phyloP scores from a whole-genome alignment of 768 basidiomycete species.

The Mycena chlorophos region DNA sequence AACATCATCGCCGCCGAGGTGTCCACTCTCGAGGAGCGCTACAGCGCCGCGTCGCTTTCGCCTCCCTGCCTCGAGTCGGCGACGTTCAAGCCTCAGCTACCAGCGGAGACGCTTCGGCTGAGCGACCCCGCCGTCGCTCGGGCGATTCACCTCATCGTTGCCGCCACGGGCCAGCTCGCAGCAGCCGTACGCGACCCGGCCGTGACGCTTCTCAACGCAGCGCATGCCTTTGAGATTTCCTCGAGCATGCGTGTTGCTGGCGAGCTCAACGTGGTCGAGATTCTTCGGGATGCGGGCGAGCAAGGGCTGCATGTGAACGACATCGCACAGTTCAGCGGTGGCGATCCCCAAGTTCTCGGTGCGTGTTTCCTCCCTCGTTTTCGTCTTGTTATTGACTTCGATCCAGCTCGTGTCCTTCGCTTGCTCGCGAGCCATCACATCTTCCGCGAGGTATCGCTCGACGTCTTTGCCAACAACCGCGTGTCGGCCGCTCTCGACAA shows the following conservation, averaged over 20 bases:
- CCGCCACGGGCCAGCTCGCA: constrained; percentile 1
- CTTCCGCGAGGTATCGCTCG: constrained; percentile 13
- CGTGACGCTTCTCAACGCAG: neutral
- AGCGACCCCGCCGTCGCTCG: neutral
- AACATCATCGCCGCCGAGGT: neutral
- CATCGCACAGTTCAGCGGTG: constrained; percentile 11
- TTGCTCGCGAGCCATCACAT: constrained; percentile 29
- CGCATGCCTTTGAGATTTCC: constrained; percentile 9
- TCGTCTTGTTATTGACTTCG: neutral
- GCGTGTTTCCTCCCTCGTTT: neutral
- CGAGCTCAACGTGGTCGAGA: constrained; percentile 25
- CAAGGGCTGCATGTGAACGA: constrained; percentile 28
- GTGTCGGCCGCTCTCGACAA: constrained; percentile 27
- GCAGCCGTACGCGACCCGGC: neutral
- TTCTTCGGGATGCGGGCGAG: constrained; percentile 28
- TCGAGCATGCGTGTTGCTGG: neutral
- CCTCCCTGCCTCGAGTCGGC: constrained; percentile 1
- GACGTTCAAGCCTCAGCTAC: neutral
- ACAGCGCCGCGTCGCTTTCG: neutral
- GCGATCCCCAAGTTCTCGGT: neutral
- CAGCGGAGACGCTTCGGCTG: constrained; percentile 2
- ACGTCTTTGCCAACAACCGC: constrained; percentile 30
- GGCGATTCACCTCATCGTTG: constrained; percentile 1
- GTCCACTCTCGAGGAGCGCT: neutral
- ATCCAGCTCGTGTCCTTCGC: constrained; percentile 25